These are phyloP conservation scores for Mycena sp. DNA, from an alignment of 1,284 basidiomycete genomes.

Conservation along the genomic window DNA sequence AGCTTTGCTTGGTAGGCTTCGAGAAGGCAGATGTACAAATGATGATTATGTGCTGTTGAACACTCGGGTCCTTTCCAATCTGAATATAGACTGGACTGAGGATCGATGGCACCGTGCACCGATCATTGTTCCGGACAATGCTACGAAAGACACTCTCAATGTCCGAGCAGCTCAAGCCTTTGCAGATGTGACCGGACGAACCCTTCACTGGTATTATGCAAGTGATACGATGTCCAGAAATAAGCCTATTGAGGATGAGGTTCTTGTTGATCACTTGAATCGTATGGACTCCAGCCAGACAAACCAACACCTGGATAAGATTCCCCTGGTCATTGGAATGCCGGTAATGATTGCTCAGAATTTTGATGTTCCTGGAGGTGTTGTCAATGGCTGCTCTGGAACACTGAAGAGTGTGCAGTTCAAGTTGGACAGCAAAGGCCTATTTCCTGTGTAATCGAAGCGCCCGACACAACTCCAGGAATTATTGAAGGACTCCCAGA, in stretches of 20 bases:
- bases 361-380: slow-evolving; percentile 41
- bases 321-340: slow-evolving; percentile 48
- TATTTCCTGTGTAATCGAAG: slow-evolving; percentile 36
- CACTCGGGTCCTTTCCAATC: slow-evolving; percentile 10
- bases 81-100: slow-evolving; percentile 2
- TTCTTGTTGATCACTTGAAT: slow-evolving; percentile 27
- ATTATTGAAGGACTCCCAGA: neutral
- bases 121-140: slow-evolving; percentile 37
- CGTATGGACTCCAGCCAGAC: slow-evolving; percentile 38
- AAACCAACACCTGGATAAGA: slow-evolving; percentile 32
- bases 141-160: slow-evolving; percentile 43
- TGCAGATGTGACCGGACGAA: slow-evolving; percentile 19
- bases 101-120: slow-evolving; percentile 37
- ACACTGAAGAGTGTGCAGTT: slow-evolving; percentile 45
- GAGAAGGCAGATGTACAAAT: slow-evolving; percentile 34
- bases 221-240: too few species aligned
- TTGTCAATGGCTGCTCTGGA: too few species aligned
- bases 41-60: slow-evolving; percentile 34
- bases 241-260: slow-evolving; percentile 22
- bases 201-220: too few species aligned
- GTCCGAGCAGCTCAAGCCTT: slow-evolving; percentile 30
- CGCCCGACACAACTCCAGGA: neutral
- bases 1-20: slow-evolving; percentile 36
- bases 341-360: slow-evolving; percentile 46
- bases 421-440: slow-evolving; percentile 32